Evolutionary conservation across 1,284 basidiomycete species (phyloP).

Genomic region (Leccinum solheimii): DNA sequence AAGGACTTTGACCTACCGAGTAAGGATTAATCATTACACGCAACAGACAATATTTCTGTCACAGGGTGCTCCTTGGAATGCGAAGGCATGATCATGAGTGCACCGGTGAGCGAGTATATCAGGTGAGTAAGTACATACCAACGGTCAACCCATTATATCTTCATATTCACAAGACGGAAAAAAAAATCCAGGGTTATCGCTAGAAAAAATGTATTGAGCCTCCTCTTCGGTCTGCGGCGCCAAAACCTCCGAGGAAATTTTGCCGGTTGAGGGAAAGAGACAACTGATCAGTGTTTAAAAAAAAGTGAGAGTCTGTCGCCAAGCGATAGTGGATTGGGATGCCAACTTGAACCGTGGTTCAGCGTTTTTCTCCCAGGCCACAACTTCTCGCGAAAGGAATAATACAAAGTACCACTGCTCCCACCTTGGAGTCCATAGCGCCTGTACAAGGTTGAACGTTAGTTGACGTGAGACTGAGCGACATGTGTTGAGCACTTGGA

Average conservation of each 20-base stretch:
- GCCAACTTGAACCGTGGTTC: background rate
- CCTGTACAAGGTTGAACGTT: background rate
- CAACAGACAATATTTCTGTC: background rate
- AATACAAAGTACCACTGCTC: background rate
- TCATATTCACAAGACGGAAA: background rate
- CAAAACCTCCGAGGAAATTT: background rate
- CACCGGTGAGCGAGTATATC: background rate
- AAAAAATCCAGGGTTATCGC: conserved; percentile 5
- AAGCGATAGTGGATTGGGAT: background rate
- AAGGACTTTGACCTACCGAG: background rate
- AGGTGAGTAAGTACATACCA: background rate
- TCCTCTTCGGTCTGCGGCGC: background rate
- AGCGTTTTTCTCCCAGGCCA: conserved; percentile 3
- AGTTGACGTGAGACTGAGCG: background rate
- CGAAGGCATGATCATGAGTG: background rate
- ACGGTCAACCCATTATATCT: background rate
- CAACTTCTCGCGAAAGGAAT: background rate
- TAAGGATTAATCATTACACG: too few species aligned
- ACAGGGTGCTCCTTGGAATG: background rate
- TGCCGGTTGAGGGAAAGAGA: background rate
- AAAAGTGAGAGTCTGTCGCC: background rate
- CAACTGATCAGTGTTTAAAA: background rate
- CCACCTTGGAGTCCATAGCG: background rate
- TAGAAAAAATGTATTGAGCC: background rate
- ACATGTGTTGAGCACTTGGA: background rate